Conservation (phyloP, 2,329 filamentous ascomycete genomes). For the Chaetomiaceae sp. region DNA sequence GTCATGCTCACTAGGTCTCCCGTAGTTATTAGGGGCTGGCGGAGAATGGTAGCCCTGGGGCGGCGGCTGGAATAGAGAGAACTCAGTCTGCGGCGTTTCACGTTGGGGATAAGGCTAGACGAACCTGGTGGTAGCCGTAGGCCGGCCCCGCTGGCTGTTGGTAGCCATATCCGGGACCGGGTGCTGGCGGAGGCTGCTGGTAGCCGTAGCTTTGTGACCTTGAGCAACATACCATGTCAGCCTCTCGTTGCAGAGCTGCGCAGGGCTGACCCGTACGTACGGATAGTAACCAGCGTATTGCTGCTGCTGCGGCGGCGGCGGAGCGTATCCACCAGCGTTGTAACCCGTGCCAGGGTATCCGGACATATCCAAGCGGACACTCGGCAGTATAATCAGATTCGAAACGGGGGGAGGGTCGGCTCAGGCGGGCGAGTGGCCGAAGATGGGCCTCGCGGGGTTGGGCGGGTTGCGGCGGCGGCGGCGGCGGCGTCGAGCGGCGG, state of each 20-base stretch:
- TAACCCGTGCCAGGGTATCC: slow-evolving; percentile 57
- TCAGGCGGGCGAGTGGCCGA: slow-evolving; percentile 8
- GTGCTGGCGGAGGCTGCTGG: slow-evolving; percentile 35
- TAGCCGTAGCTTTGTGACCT: slow-evolving; percentile 42
- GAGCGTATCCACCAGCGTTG: slow-evolving; percentile 43
- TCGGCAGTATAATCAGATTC: not conserved
- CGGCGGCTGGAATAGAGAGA: slow-evolving; percentile 29
- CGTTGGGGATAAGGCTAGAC: slow-evolving; percentile 13
- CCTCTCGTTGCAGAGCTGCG: slow-evolving; percentile 14
- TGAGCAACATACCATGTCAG: slow-evolving; percentile 1
- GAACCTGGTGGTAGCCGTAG: slow-evolving; percentile 40
- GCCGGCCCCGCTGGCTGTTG: slow-evolving; percentile 41
- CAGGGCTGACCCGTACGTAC: slow-evolving; percentile 46
- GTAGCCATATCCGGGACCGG: slow-evolving; percentile 40
- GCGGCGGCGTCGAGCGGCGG: slow-evolving; percentile 5
- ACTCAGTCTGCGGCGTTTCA: slow-evolving; percentile 21
- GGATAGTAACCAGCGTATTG: slow-evolving; percentile 48
- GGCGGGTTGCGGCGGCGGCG: slow-evolving; percentile 2
- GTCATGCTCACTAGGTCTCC: slow-evolving; percentile 44
- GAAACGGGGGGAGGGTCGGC: not conserved
- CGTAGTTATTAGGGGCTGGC: slow-evolving; percentile 41
- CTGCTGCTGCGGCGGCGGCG: slow-evolving; percentile 39
- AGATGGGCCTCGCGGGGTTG: slow-evolving; percentile 9
- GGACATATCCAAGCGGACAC: slow-evolving; percentile 46
- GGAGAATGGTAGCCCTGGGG: slow-evolving; percentile 42